phyloP scores from a whole-genome alignment of 2,329 filamentous ascomycete species.

The Claviceps pusilla region DNA sequence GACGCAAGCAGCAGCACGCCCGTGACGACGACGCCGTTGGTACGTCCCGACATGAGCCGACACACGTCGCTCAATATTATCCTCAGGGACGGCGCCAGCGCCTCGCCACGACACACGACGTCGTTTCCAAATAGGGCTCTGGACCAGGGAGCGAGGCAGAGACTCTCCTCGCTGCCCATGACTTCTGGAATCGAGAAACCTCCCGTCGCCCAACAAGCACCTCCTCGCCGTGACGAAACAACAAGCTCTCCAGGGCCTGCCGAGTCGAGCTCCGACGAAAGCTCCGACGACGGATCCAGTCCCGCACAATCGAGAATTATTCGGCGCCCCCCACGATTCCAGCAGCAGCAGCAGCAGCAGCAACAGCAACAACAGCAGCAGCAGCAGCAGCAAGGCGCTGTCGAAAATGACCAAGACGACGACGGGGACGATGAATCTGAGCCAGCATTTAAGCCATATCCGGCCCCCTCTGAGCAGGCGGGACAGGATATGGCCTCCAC shows the following conservation, averaged over 20 bases:
- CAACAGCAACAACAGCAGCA: no score
- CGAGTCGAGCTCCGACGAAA: conserved; percentile 24
- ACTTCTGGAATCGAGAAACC: conserved; percentile 13
- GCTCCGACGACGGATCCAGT: conserved; percentile 34
- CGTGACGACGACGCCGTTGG: conserved; percentile 20
- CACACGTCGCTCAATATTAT: conserved; percentile 34
- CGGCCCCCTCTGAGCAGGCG: conserved; percentile 20
- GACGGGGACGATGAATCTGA: conserved; percentile 44
- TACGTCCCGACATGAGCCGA: conserved; percentile 30
- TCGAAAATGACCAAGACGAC: conserved; percentile 21
- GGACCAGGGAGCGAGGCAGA: conserved; percentile 20
- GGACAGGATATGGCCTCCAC: conserved; percentile 37
- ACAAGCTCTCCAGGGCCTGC: conserved; percentile 20
- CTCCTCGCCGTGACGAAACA: conserved; percentile 10
- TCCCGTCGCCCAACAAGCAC: conserved; percentile 8
- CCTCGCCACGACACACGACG: conserved; percentile 10
- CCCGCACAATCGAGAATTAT: conserved; percentile 46
- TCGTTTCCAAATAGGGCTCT: conserved; percentile 11
- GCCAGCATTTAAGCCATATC: conserved; percentile 39
- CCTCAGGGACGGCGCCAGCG: conserved; percentile 20
- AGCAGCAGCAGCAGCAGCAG: conserved; percentile 6
- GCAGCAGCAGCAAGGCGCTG: conserved; percentile 20
- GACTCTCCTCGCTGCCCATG: conserved; percentile 32
- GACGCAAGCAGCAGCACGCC: conserved; percentile 29
- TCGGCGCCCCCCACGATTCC: conserved; percentile 40